Conservation (phyloP, 2,329 filamentous ascomycete species). For the Claviceps spartinae region DNA sequence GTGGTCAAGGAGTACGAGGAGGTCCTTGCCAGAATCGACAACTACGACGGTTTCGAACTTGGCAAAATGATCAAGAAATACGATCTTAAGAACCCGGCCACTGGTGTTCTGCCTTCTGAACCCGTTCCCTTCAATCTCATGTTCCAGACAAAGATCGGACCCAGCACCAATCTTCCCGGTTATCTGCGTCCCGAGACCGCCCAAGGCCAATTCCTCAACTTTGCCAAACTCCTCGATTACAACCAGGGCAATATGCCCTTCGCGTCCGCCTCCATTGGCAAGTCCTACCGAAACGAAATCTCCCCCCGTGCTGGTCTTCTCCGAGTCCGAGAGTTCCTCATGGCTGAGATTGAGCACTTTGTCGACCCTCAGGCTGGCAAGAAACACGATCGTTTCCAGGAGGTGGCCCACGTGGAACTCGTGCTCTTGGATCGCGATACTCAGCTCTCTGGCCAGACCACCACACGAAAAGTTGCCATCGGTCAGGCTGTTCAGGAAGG, state of each 20-base stretch:
- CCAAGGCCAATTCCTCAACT: conserved; percentile 96
- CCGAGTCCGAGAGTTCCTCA: conserved; percentile 90
- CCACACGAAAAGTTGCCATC: conserved; percentile 59
- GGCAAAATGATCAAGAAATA: conserved; percentile 82
- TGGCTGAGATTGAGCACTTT: conserved; percentile 98
- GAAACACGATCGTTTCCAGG: conserved; percentile 78
- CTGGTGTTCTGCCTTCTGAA: conserved; percentile 59
- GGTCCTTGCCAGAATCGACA: conserved; percentile 84
- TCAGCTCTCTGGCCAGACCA: conserved; percentile 76
- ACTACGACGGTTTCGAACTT: conserved; percentile 79
- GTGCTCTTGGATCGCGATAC: conserved; percentile 72
- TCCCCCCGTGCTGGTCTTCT: conserved; percentile 83
- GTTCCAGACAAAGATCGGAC: conserved; percentile 93
- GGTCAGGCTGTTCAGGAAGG: conserved; percentile 73
- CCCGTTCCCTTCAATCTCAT: conserved; percentile 96
- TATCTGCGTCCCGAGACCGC: conserved; percentile 91
- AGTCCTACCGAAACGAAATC: conserved; percentile 97
- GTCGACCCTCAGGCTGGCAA: conserved; percentile 92
- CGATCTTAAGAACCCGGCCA: conserved; percentile 78
- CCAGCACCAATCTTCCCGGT: conserved; percentile 72
- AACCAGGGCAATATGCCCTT: conserved; percentile 95
- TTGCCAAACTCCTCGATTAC: conserved; percentile 89
- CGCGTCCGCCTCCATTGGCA: conserved; percentile 91
- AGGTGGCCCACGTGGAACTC: conserved; percentile 74
- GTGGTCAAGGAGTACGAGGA: conserved; percentile 84